Evolutionary conservation across 768 basidiomycete species (phyloP).

Genomic region (Boletus pseudopeckii): DNA sequence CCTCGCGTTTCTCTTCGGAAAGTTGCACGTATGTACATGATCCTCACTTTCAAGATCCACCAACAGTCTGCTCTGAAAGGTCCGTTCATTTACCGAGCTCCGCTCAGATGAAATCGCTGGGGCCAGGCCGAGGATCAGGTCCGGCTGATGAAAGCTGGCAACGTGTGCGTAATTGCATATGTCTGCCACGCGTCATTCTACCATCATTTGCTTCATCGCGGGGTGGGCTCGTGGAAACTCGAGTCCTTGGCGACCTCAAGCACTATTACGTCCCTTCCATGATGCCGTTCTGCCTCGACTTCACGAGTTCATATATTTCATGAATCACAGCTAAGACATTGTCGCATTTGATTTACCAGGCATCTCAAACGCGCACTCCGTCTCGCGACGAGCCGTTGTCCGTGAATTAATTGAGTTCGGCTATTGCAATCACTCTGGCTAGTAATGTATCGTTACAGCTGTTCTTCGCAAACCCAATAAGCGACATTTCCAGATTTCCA

Average conservation of each 20-base stretch:
- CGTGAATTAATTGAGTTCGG: slow-evolving; percentile 35
- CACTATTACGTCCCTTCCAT: slow-evolving; percentile 29
- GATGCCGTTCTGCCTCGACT: slow-evolving; percentile 25
- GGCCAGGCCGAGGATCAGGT: slow-evolving; percentile 34
- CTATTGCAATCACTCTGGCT: slow-evolving; percentile 28
- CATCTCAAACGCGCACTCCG: slow-evolving; percentile 28
- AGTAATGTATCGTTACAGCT: slow-evolving; percentile 26
- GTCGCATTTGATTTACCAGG: slow-evolving; percentile 30
- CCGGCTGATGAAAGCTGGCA: slow-evolving; percentile 23
- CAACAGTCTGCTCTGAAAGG: slow-evolving; percentile 11
- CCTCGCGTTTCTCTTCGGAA: slow-evolving; percentile 24
- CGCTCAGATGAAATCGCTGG: slow-evolving; percentile 31
- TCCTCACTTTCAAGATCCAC: slow-evolving; percentile 31
- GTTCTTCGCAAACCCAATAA: slow-evolving; percentile 28
- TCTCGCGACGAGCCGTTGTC: slow-evolving; percentile 24
- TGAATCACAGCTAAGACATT: slow-evolving; percentile 27
- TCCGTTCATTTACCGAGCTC: slow-evolving; percentile 34
- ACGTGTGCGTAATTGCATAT: slow-evolving; percentile 24
- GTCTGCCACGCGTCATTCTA: slow-evolving; percentile 25
- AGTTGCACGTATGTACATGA: slow-evolving; percentile 22
- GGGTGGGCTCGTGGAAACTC: slow-evolving; percentile 18
- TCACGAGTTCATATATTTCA: slow-evolving; percentile 26
- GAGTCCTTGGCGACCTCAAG: slow-evolving; percentile 23
- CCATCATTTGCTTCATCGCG: slow-evolving; percentile 21
- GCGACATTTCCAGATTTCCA: slow-evolving; percentile 30